Conservation (phyloP, 108 stramenopile species). For the Cyclotella kingstonii region DNA sequence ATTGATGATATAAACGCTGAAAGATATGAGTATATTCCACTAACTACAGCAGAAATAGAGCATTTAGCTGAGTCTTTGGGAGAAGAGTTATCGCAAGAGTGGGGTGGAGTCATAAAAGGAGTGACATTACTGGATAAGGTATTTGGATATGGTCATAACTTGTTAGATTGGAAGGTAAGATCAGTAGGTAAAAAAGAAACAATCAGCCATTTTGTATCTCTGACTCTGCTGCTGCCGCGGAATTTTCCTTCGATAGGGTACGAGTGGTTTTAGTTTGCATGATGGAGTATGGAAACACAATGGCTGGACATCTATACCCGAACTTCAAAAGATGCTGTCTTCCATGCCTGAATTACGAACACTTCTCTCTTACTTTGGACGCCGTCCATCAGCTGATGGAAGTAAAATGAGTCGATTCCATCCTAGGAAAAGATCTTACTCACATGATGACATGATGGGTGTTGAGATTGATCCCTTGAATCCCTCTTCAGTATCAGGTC, state of each 20-base stretch:
- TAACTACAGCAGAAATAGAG: constrained; percentile 31
- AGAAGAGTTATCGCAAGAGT: constrained; percentile 40
- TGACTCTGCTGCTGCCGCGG: background rate
- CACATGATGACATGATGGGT: constrained; percentile 52
- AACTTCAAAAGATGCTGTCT: constrained; percentile 47
- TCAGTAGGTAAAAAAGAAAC: background rate
- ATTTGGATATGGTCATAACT: constrained; percentile 66
- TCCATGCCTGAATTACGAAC: constrained; percentile 57
- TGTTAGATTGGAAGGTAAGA: constrained; percentile 39
- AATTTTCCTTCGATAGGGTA: constrained; percentile 3
- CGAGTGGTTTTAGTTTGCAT: constrained; percentile 55
- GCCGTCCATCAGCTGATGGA: constrained; percentile 56
- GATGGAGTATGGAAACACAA: constrained; percentile 70
- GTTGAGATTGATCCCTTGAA: constrained; percentile 57
- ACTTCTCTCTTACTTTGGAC: constrained; percentile 48
- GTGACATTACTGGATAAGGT: constrained; percentile 56
- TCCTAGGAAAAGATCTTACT: constrained; percentile 41
- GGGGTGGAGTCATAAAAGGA: constrained; percentile 49
- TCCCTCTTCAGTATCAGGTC: constrained; percentile 54
- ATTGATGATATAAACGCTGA: constrained; percentile 11
- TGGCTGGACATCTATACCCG: constrained; percentile 62
- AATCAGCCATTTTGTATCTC: background rate
- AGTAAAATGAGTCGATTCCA: constrained; percentile 51
- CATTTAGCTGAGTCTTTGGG: constrained; percentile 45
- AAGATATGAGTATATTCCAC: constrained; percentile 9